Evolutionary conservation across 345 rosid species (phyloP).

Genomic region (Eucalyptus guilfoylei): DNA sequence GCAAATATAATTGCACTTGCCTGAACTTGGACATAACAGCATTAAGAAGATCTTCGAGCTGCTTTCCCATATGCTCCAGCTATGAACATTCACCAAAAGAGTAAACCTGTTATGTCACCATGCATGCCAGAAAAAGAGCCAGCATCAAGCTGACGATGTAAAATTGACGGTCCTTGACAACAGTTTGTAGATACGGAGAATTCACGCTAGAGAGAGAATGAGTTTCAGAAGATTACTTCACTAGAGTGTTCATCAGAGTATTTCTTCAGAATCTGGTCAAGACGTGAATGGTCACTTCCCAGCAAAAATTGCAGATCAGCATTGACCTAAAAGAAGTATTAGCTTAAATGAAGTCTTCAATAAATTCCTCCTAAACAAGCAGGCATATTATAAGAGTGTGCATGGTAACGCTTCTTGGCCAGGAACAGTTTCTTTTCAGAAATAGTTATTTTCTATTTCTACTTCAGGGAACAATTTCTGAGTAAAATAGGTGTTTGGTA

Average conservation of each 20-base stretch:
- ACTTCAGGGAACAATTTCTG: too few relatives aligned
- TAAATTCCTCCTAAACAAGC: background rate
- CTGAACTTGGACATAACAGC: constrained; percentile 28
- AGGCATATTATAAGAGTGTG: background rate
- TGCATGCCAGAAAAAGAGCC: background rate
- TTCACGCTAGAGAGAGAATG: background rate
- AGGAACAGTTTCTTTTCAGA: too few relatives aligned
- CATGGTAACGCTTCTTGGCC: too few relatives aligned
- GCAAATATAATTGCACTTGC: background rate
- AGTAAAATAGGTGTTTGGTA: too few relatives aligned
- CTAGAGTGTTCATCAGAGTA: constrained; percentile 26
- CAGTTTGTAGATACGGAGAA: background rate
- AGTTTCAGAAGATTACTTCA: constrained; percentile 18
- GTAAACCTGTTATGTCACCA: background rate
- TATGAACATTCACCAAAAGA: background rate
- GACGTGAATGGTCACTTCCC: constrained; percentile 6
- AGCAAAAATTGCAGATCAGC: constrained; percentile 36
- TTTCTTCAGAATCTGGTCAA: constrained; percentile 27
- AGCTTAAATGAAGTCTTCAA: background rate
- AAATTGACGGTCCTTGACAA: background rate
- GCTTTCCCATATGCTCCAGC: constrained; percentile 41
- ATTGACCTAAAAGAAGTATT: constrained; percentile 11
- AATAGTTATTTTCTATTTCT: too few relatives aligned
- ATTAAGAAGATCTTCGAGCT: constrained; percentile 40
- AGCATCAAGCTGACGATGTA: background rate